These are phyloP conservation scores for Malbranchea zuffiana DNA, from an alignment of 2,329 filamentous ascomycete species.

Conservation along the genomic window DNA sequence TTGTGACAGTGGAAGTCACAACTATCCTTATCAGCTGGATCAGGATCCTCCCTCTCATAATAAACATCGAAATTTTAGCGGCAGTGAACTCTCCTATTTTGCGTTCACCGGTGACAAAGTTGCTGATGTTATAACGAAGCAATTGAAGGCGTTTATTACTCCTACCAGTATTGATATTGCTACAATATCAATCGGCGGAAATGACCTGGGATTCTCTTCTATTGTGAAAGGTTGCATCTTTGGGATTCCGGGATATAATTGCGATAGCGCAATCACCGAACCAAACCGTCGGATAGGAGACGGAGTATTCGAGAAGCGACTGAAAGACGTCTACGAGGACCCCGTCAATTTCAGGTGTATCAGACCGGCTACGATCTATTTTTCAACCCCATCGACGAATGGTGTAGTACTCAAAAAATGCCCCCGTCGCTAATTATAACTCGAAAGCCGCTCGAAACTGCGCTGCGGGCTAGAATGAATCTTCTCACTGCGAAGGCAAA, in stretches of 20 bases:
- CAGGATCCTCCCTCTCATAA: not conserved
- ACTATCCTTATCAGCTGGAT: conserved; percentile 1
- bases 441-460: too few relatives aligned
- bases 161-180: not conserved
- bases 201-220: too few relatives aligned
- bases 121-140: not conserved
- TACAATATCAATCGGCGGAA: too few relatives aligned
- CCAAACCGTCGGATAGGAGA: not conserved
- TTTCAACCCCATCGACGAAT: not conserved
- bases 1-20: not conserved
- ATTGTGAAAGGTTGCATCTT: not conserved
- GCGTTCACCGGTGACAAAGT: not conserved
- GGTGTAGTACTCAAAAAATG: not conserved
- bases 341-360: not conserved
- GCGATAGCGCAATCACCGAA: not conserved
- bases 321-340: not conserved
- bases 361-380: not conserved
- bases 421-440: not conserved
- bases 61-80: not conserved
- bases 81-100: not conserved
- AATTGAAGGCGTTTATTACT: not conserved
- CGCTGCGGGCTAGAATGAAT: not conserved
- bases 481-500: not conserved
- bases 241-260: not conserved
- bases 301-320: not conserved